Evolutionary conservation across 371 early-diverging fungal genomes (phyloP), one percentile per base, ranked within the genome.

Genomic region (Fennellomyces sp.): DNA sequence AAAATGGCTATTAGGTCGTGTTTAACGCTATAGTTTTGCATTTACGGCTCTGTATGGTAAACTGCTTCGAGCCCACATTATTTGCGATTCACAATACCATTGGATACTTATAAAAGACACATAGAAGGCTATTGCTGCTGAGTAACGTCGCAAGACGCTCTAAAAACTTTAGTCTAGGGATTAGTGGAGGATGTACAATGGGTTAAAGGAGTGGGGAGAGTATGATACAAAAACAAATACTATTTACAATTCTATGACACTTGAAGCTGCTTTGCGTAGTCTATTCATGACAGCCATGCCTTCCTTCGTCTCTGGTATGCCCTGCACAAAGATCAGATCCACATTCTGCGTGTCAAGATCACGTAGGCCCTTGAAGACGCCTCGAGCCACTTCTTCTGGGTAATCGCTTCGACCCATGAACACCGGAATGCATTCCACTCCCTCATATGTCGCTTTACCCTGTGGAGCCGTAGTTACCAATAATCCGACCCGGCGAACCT

Each of bases 251-350:
- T 54, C 55, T 54, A 54, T 54, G 12, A 50, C 51, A 27, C 36
- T 49, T 7, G 59, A 51, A 15, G 99, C 93, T 3, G 99, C 99
- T 68, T 97, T 98, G 61, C 92, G 82, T 28, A 99, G 61, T 19
- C 99, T 76, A 80, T 99, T 99, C 99, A 99, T 99, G 27, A 99
- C 91, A 2, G 99, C 99, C 76, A 94, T 68, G 2, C 99, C 99
- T 70, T 95, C 95, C 13, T 86, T 69, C 6, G 73, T 76, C 38
- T 93, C 95, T 1, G 75, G 68, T 2, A 97, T 84, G 19, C 96
- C 97, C 66, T 97, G 91, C 1, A 97, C 94, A 64, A 98, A 86
- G 56, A 99, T 96, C 8, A 81, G 70, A 56, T 87, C 86, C 3
- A 90, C 91, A 2, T 85, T 73, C 8, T 79, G 76, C 13, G 78